A percentile compares a stretch with the other conserved stretches of the same genome.
Conservation (phyloP, 1,139 yeast genomes). For the Yamadazyma triangularis region DNA sequence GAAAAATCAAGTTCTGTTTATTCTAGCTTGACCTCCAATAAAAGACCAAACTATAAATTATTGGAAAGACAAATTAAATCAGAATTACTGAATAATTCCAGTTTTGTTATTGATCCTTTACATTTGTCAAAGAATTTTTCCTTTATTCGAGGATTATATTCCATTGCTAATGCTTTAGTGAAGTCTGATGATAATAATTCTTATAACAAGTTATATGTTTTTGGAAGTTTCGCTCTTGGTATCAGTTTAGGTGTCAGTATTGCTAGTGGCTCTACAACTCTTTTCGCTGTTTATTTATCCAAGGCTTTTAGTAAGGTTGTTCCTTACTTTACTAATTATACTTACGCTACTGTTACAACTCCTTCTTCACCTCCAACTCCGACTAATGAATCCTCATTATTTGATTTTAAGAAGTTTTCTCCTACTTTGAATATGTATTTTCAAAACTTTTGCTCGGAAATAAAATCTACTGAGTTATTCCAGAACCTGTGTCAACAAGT, state of each 20-base stretch:
- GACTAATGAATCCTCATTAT: neutral
- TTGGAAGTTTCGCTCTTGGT: conserved; percentile 31
- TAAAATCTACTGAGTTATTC: no score
- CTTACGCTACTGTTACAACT: no score
- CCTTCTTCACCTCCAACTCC: neutral
- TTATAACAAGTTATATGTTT: conserved; percentile 7
- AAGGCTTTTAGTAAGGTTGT: no score
- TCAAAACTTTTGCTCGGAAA: no score
- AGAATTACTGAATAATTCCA: conserved; percentile 23
- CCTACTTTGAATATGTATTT: no score
- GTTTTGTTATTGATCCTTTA: conserved; percentile 29
- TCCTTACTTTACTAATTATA: no score
- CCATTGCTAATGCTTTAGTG: neutral
- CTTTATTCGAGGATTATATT: neutral
- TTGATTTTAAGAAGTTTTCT: no score
- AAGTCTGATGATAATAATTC: neutral
- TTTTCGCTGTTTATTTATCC: no score
- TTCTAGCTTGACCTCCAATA: conserved; percentile 20
- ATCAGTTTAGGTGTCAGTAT: conserved; percentile 31
- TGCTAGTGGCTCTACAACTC: conserved; percentile 20
- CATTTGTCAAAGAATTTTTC: conserved; percentile 20
- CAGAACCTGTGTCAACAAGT: no score
- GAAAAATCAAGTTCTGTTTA: conserved; percentile 14
- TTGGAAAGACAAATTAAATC: conserved; percentile 29
- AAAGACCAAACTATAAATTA: conserved; percentile 23